Evolutionary conservation across 306 rosid species (phyloP).

Genomic region (Prunus fruticosa): DNA sequence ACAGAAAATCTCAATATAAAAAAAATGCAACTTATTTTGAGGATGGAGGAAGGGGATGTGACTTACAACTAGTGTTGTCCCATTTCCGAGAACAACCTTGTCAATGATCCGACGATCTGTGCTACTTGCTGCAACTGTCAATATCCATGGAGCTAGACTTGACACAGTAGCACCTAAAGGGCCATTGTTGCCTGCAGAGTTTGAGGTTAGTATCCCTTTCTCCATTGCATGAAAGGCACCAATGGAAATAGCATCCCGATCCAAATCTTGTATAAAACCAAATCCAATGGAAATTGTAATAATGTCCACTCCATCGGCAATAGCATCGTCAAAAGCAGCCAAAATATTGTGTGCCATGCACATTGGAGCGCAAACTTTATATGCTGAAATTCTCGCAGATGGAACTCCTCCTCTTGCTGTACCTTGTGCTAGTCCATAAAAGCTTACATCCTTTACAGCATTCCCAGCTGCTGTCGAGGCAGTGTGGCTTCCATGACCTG

Average conservation of each 20-base stretch:
- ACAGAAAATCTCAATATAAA: not conserved
- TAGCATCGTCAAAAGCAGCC: conserved; percentile 44
- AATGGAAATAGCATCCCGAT: conserved; percentile 7
- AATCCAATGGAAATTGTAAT: conserved; percentile 21
- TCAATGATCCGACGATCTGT: conserved; percentile 7
- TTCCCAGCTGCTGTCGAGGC: conserved; percentile 28
- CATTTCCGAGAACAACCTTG: conserved; percentile 18
- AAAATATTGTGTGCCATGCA: not conserved
- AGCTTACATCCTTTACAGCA: conserved; percentile 9
- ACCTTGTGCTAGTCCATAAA: conserved; percentile 20
- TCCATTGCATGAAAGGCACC: conserved; percentile 42
- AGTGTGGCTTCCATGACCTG: conserved; percentile 27
- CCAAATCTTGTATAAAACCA: not conserved
- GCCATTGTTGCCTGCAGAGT: conserved; percentile 39
- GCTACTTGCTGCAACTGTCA: conserved; percentile 28
- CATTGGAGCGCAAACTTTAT: conserved; percentile 2
- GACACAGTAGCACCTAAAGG: not conserved
- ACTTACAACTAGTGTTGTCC: conserved; percentile 7
- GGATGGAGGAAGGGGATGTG: not conserved
- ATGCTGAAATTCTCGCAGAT: conserved; percentile 18
- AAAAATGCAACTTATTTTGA: not conserved
- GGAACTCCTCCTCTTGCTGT: conserved; percentile 35
- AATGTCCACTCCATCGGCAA: conserved; percentile 43
- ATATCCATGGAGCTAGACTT: conserved; percentile 28
- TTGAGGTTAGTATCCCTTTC: conserved; percentile 32